These are phyloP conservation scores for Stephania japonica DNA, from an alignment of 164 flowering plant genomes.

Conservation along the genomic window DNA sequence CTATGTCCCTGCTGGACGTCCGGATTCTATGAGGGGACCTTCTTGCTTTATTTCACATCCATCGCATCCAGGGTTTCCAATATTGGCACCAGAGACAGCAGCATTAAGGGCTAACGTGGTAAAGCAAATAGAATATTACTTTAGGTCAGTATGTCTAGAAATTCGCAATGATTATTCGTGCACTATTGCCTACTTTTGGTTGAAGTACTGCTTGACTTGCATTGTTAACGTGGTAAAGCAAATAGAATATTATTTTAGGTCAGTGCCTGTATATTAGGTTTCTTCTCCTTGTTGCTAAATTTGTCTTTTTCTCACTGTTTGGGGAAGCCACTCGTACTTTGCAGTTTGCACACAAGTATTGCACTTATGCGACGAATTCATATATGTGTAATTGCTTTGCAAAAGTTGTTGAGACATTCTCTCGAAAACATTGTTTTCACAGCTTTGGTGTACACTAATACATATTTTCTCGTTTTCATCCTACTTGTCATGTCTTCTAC, in stretches of 20 bases:
- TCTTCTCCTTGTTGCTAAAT: not conserved
- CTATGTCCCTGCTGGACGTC: conserved; percentile 55
- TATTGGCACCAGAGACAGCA: conserved; percentile 32
- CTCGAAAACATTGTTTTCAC: not conserved
- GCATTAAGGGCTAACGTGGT: conserved; percentile 43
- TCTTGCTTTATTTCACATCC: conserved; percentile 45
- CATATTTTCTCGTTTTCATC: not conserved
- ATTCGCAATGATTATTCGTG: too few species aligned
- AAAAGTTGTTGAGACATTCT: not conserved
- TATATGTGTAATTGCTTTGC: not conserved
- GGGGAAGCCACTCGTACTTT: not conserved
- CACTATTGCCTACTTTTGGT: too few species aligned
- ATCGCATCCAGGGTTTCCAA: conserved; percentile 30
- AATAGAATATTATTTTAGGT: conserved; percentile 97
- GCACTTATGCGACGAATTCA: not conserved
- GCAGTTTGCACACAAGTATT: not conserved
- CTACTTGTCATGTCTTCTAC: conserved; percentile 7
- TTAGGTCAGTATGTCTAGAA: conserved; percentile 83
- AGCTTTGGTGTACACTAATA: not conserved
- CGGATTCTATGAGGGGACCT: conserved; percentile 55
- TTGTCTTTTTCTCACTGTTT: not conserved
- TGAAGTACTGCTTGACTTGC: too few species aligned
- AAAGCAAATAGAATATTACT: conserved; percentile 90
- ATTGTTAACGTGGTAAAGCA: too few species aligned
- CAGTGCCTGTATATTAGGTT: not conserved